phyloP scores from a whole-genome alignment of 192 early-diverging fungal genomes.

The Entomortierella lignicola region DNA sequence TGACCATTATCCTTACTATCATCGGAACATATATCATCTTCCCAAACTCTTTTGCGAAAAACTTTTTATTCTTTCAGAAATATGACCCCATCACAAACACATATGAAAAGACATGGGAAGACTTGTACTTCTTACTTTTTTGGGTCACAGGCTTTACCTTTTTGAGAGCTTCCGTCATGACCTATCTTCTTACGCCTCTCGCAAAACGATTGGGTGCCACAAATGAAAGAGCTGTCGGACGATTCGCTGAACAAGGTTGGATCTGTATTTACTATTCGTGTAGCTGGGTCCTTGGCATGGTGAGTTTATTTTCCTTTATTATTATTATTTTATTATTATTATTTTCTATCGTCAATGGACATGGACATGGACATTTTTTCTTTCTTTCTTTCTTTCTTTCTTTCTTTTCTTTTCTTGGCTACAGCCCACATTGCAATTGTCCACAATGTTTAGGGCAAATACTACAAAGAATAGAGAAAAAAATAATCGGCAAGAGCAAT shows the following conservation, averaged over 20 bases:
- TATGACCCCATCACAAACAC: conserved; percentile 27
- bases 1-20: conserved; percentile 39
- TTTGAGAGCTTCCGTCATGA: conserved; percentile 68
- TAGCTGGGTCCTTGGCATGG: conserved; percentile 74
- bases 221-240: conserved; percentile 36
- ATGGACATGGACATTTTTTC: background rate
- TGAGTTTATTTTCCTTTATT: conserved; percentile 35
- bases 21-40: conserved; percentile 24
- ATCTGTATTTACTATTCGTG: conserved; percentile 73
- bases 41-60: conserved; percentile 41
- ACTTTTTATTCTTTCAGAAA: conserved; percentile 53
- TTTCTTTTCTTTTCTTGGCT: too few relatives aligned
- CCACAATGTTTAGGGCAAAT: too few relatives aligned
- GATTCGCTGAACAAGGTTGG: conserved; percentile 84
- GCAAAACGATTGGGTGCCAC: conserved; percentile 49
- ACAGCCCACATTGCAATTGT: too few relatives aligned
- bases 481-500: too few relatives aligned
- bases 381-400: background rate
- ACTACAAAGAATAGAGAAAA: too few relatives aligned
- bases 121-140: conserved; percentile 71
- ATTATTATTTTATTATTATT: background rate
- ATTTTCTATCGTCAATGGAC: too few relatives aligned
- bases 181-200: conserved; percentile 61
- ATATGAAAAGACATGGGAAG: conserved; percentile 65
- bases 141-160: conserved; percentile 74